Evolutionary conservation across 2,329 filamentous ascomycete genomes (phyloP).

Genomic region (Exutisphaerella laricina): DNA sequence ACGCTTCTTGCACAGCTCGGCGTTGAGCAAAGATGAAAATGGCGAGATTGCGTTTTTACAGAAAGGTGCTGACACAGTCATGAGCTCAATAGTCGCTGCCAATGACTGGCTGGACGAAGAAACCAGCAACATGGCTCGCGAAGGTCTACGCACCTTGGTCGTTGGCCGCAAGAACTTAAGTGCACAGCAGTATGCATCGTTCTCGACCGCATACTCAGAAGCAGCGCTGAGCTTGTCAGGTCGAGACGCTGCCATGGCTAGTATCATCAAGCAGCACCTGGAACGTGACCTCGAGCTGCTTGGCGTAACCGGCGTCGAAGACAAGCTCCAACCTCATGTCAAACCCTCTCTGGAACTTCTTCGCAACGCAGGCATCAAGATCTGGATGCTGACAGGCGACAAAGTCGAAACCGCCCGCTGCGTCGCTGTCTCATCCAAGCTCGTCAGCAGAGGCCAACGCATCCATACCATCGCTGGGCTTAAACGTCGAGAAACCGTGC

Average conservation of each 20-base stretch:
- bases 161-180: constrained; percentile 89
- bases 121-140: constrained; percentile 98
- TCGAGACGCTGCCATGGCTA: constrained; percentile 75
- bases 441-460: constrained; percentile 88
- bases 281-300: constrained; percentile 87
- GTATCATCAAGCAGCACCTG: constrained; percentile 71
- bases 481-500: constrained; percentile 74
- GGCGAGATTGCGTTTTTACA: constrained; percentile 98
- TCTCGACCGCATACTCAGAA: constrained; percentile 66
- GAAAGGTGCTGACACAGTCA: constrained; percentile 96
- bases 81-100: constrained; percentile 88
- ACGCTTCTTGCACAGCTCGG: constrained; percentile 59
- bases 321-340: constrained; percentile 91
- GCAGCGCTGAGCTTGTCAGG: constrained; percentile 74
- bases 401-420: constrained; percentile 97
- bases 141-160: constrained; percentile 88
- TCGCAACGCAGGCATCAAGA: constrained; percentile 95
- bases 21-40: constrained; percentile 46
- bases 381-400: constrained; percentile 99
- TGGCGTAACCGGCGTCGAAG: constrained; percentile 96
- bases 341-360: constrained; percentile 92
- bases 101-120: constrained; percentile 99
- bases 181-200: constrained; percentile 71
- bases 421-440: constrained; percentile 88
- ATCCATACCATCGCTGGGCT: constrained; percentile 80